phyloP scores from a whole-genome alignment of 192 early-diverging fungal species.

The Allomyces arbusculus region DNA sequence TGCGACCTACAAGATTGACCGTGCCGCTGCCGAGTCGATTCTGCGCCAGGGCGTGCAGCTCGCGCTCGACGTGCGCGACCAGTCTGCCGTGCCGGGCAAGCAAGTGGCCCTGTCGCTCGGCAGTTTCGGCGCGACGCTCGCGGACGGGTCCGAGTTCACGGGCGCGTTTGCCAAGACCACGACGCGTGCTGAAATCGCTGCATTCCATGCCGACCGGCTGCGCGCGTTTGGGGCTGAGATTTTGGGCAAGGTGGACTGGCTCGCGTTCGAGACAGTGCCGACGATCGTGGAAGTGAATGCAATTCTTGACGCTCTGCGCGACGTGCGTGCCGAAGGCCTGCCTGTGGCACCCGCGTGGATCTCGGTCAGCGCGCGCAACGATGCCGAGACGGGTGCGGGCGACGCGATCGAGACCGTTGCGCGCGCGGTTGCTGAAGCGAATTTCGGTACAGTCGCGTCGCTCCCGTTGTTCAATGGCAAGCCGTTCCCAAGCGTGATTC shows the following conservation, averaged over 20 bases:
- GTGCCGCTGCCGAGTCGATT: background rate
- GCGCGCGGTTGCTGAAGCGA: background rate
- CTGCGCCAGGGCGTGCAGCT: background rate
- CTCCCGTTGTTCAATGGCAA: no score
- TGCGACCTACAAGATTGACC: background rate
- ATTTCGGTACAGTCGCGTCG: background rate
- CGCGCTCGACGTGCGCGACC: background rate
- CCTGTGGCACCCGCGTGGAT: background rate
- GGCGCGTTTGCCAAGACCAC: background rate
- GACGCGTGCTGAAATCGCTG: background rate
- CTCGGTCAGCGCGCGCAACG: background rate
- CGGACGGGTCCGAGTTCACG: background rate
- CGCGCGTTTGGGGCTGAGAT: background rate
- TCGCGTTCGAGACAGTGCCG: background rate
- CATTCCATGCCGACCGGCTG: background rate
- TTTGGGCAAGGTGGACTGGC: background rate
- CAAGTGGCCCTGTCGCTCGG: background rate
- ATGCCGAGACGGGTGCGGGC: background rate
- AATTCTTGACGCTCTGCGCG: background rate
- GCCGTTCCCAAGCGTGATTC: no score
- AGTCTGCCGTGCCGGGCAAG: background rate
- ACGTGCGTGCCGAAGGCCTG: background rate
- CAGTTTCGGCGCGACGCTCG: background rate
- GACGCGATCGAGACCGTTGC: background rate
- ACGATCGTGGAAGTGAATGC: background rate